Percentiles rank a stretch among this genome's conserved stretches.
Conservation (phyloP, 2,329 filamentous ascomycete genomes). For the Penicillium sp. region DNA sequence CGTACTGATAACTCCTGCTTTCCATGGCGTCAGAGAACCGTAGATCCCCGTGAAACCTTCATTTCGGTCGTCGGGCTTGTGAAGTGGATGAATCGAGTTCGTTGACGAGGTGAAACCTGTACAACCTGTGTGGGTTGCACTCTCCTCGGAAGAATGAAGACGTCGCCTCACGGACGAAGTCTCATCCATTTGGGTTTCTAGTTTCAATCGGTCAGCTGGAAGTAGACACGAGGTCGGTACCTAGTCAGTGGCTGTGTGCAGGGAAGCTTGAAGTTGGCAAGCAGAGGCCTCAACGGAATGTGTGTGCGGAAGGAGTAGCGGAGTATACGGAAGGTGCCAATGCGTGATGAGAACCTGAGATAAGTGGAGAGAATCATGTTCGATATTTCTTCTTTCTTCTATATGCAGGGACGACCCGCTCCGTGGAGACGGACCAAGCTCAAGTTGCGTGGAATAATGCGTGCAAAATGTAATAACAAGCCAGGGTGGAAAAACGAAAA, state of each 20-base stretch:
- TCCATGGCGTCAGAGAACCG: conserved; percentile 13
- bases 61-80: conserved; percentile 5
- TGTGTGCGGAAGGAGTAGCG: background rate
- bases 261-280: background rate
- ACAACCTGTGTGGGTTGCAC: background rate
- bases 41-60: conserved; percentile 19
- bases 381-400: conserved; percentile 16
- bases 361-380: conserved; percentile 6
- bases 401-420: conserved; percentile 17
- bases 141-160: conserved; percentile 5
- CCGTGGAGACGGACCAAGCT: conserved; percentile 15
- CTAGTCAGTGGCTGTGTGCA: too few species aligned
- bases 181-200: conserved; percentile 3
- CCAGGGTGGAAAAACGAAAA: background rate
- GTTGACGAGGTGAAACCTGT: background rate
- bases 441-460: conserved; percentile 3
- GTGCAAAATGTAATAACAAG: conserved; percentile 11
- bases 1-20: conserved; percentile 23
- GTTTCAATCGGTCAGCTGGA: too few species aligned
- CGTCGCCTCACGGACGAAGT: conserved; percentile 5
- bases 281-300: background rate
- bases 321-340: background rate
- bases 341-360: background rate
- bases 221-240: too few species aligned
- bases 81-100: background rate